Conservation (phyloP, 2,329 filamentous ascomycete genomes). For the Massarina eburnea region DNA sequence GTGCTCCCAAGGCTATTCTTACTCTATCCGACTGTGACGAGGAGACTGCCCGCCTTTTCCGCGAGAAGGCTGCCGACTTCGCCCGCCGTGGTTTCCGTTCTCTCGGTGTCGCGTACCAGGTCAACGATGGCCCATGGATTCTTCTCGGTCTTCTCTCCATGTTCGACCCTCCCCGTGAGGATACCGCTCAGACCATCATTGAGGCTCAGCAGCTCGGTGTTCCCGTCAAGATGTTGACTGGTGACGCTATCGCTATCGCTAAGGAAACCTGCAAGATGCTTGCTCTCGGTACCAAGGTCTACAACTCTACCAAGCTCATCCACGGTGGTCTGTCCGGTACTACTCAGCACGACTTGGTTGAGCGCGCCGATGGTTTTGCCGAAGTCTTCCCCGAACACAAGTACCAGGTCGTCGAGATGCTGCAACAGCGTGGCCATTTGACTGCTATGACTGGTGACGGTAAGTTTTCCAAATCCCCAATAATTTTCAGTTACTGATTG, state of each 20-base stretch:
- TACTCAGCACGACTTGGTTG: constrained; percentile 74
- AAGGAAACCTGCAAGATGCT: constrained; percentile 85
- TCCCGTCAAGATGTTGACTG: constrained; percentile 79
- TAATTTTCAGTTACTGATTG: constrained; percentile 12
- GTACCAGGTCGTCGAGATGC: constrained; percentile 75
- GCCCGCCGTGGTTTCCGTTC: constrained; percentile 79
- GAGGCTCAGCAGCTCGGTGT: constrained; percentile 76
- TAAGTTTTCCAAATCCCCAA: constrained; percentile 11
- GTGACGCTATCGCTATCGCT: constrained; percentile 76
- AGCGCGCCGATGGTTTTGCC: constrained; percentile 72
- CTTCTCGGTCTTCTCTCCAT: constrained; percentile 76
- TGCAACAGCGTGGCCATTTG: constrained; percentile 71
- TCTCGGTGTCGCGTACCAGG: constrained; percentile 76
- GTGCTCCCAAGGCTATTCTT: constrained; percentile 74
- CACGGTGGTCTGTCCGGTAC: constrained; percentile 73
- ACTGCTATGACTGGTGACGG: constrained; percentile 77
- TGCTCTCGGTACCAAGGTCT: constrained; percentile 76
- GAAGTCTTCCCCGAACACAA: constrained; percentile 77
- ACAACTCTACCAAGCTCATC: constrained; percentile 77
- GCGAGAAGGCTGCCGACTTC: constrained; percentile 73
- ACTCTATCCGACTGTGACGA: constrained; percentile 68
- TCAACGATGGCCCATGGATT: constrained; percentile 73
- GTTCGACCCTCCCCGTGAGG: constrained; percentile 78
- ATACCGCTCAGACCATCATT: constrained; percentile 76
- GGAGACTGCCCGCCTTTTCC: constrained; percentile 67